Conservation (phyloP, 176 grass and related monocot species). For the Eleusine indica region DNA sequence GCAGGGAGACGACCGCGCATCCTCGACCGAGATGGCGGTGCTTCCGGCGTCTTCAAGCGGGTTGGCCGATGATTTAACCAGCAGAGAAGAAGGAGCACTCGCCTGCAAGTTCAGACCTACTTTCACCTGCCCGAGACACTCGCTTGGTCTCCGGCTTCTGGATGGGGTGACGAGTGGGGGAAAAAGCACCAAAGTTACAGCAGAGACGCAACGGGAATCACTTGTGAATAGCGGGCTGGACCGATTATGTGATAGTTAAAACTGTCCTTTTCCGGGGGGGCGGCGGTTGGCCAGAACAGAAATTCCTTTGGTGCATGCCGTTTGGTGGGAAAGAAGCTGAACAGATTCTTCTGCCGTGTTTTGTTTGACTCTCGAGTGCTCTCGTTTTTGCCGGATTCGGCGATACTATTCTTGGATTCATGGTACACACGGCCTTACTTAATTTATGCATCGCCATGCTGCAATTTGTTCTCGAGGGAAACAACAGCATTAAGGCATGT, state of each 20-base stretch:
- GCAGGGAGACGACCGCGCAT: constrained; percentile 36
- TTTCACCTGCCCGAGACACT: constrained; percentile 23
- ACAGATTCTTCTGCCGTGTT: neutral
- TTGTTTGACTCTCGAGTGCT: neutral
- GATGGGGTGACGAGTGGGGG: neutral
- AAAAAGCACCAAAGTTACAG: neutral
- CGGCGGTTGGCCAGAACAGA: neutral
- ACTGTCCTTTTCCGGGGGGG: neutral
- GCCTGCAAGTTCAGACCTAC: constrained; percentile 44
- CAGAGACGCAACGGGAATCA: neutral
- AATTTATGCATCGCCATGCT: neutral
- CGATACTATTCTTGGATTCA: neutral
- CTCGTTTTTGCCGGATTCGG: constrained; percentile 10
- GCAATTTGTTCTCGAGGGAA: no score
- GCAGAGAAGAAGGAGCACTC: neutral
- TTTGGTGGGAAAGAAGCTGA: constrained; percentile 24
- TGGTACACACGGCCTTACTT: neutral
- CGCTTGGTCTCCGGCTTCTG: neutral
- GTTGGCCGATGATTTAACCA: neutral
- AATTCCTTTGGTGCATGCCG: neutral
- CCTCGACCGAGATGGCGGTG: neutral
- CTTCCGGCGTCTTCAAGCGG: no score
- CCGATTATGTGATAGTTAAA: neutral
- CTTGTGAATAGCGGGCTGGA: neutral
- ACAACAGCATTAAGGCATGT: no score